These are phyloP conservation scores for Pythium scleroteichum DNA, from an alignment of 352 stramenopile species.

Conservation along the genomic window DNA sequence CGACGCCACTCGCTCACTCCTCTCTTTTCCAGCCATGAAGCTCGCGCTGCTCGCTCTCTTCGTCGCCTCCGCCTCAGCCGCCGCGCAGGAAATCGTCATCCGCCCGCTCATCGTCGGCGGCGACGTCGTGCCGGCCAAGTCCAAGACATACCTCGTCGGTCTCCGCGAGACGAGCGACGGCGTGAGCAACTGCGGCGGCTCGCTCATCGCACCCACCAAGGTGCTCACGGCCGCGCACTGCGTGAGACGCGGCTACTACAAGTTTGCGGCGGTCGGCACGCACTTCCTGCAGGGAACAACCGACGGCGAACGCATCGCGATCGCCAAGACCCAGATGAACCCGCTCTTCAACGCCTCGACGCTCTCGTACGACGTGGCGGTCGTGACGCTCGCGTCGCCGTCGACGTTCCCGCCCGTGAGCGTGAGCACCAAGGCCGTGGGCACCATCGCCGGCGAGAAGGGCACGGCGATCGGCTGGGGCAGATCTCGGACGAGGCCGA, in stretches of 20 bases:
- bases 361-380: slow-evolving; percentile 1
- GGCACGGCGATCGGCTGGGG: slow-evolving; percentile 7
- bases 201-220: slow-evolving; percentile 11
- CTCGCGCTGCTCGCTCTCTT: neutral
- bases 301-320: slow-evolving; percentile 3
- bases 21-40: neutral
- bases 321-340: slow-evolving; percentile 6
- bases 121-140: neutral
- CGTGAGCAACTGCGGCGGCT: slow-evolving; percentile 6
- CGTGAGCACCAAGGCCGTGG: neutral
- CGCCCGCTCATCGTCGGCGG: slow-evolving; percentile 10
- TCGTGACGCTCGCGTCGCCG: slow-evolving; percentile 5
- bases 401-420: slow-evolving; percentile 6
- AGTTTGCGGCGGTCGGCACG: slow-evolving; percentile 5
- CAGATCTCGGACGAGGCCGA: slow-evolving; percentile 7
- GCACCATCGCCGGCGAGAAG: neutral
- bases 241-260: neutral
- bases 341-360: slow-evolving; percentile 8
- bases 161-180: slow-evolving; percentile 4
- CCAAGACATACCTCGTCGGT: slow-evolving; percentile 10
- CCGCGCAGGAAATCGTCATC: neutral
- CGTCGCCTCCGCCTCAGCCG: neutral
- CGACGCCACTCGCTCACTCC: neutral
- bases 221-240: slow-evolving; percentile 14
- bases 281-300: slow-evolving; percentile 1